A percentile compares a stretch with the other conserved stretches of the same genome.
phyloP scores from a whole-genome alignment of 2,329 filamentous ascomycete genomes.

The Emergomyces pasteurianus region DNA sequence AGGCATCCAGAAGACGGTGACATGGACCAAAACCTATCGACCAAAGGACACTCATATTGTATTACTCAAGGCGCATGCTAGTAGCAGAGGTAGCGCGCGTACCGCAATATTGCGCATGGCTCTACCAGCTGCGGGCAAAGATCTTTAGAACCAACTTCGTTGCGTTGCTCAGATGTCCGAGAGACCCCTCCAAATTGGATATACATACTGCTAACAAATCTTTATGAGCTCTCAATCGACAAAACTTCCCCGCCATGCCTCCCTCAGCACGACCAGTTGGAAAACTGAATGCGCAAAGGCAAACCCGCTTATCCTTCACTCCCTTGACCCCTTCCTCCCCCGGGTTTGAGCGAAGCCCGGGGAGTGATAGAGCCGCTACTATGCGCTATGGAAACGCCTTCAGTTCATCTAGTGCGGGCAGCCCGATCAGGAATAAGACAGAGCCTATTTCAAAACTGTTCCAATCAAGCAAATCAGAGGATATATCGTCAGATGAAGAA shows the following conservation, averaged over 20 bases:
- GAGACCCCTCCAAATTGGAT: neutral
- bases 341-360: constrained; percentile 12
- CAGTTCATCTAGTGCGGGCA: constrained; percentile 8
- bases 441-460: neutral
- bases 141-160: neutral
- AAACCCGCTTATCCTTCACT: constrained; percentile 34
- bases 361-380: constrained; percentile 20
- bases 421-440: neutral
- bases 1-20: neutral
- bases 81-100: neutral
- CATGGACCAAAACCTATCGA: neutral
- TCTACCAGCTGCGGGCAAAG: neutral
- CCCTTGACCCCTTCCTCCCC: constrained; percentile 21
- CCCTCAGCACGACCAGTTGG: neutral
- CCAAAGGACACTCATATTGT: neutral
- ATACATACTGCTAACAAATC: neutral
- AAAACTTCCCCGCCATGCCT: neutral
- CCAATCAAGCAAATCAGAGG: neutral
- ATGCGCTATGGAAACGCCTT: constrained; percentile 24
- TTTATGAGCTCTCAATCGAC: neutral
- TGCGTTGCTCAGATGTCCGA: neutral
- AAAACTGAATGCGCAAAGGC: constrained; percentile 12
- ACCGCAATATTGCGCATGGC: neutral
- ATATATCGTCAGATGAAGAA: constrained; percentile 3
- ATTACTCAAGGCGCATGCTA: neutral